Conservation (phyloP, 1,284 basidiomycete species). For the Marasmius tenuissimus region DNA sequence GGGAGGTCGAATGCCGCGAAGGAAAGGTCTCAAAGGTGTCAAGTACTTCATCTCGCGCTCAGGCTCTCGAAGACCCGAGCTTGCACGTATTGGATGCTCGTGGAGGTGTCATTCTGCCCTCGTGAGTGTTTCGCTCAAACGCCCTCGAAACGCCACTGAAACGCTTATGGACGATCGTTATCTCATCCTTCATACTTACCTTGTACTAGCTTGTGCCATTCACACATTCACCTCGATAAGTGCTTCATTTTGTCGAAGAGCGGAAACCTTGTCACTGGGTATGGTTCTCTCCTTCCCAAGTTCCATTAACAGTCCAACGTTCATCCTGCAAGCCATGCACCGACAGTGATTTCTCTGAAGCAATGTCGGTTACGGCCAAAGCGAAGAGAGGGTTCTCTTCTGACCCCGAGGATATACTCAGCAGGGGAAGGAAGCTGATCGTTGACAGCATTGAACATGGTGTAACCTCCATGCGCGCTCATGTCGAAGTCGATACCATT, state of each 20-base stretch:
- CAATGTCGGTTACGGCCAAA: constrained; percentile 47
- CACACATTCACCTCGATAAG: constrained; percentile 68
- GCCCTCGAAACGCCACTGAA: too few relatives aligned
- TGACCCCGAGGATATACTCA: constrained; percentile 44
- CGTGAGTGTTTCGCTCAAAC: constrained; percentile 34
- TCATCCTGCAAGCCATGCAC: constrained; percentile 1
- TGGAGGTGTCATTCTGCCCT: constrained; percentile 50
- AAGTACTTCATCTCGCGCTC: not conserved
- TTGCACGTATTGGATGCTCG: constrained; percentile 36
- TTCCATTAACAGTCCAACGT: constrained; percentile 2
- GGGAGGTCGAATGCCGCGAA: constrained; percentile 32
- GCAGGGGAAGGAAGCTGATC: constrained; percentile 52
- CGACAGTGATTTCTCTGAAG: constrained; percentile 55
- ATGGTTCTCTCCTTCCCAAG: constrained; percentile 14
- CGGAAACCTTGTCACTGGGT: constrained; percentile 52
- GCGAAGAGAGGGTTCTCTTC: constrained; percentile 49
- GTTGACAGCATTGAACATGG: constrained; percentile 56
- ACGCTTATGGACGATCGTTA: not conserved
- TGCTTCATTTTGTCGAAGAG: constrained; percentile 62
- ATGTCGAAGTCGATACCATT: constrained; percentile 61
- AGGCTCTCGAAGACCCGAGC: not conserved
- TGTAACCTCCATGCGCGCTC: constrained; percentile 64
- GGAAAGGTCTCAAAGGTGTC: constrained; percentile 29
- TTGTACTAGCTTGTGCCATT: constrained; percentile 52
- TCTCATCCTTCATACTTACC: constrained; percentile 8